These are phyloP conservation scores for Hippophae rhamnoides DNA, from an alignment of 306 rosid genomes.

Conservation along the genomic window DNA sequence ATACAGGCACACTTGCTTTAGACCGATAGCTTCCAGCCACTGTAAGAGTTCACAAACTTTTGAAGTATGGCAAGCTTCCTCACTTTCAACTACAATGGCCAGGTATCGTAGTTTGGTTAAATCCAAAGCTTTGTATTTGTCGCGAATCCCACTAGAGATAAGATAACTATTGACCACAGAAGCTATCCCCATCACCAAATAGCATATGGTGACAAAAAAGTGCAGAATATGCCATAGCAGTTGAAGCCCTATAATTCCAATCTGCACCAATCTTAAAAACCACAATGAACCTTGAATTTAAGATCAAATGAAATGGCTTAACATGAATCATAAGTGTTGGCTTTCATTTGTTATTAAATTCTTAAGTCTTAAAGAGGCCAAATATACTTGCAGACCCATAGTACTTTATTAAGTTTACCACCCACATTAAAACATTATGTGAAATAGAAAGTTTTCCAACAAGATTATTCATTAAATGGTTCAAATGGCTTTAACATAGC, in stretches of 20 bases:
- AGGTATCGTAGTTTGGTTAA: constrained; percentile 41
- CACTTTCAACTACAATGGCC: constrained; percentile 78
- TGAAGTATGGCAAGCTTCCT: constrained; percentile 54
- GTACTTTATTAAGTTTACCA: no score
- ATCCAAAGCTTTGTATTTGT: constrained; percentile 40
- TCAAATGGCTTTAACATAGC: no score
- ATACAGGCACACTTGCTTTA: constrained; percentile 63
- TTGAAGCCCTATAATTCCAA: constrained; percentile 44
- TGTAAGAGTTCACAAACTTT: constrained; percentile 50
- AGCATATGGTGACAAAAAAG: constrained; percentile 35
- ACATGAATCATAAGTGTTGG: no score
- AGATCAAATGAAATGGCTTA: no score
- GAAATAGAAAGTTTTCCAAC: no score
- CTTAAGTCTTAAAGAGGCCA: no score
- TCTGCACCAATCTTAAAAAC: constrained; percentile 34
- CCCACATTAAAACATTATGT: no score
- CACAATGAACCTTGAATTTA: constrained; percentile 10
- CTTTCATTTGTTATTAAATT: no score
- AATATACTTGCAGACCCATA: no score
- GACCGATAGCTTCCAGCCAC: constrained; percentile 65
- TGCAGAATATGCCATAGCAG: constrained; percentile 64
- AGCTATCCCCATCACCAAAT: constrained; percentile 25
- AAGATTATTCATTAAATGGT: no score
- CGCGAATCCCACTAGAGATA: constrained; percentile 47
- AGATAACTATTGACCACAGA: constrained; percentile 45